Evolutionary conservation across 495 filamentous ascomycete genomes (phyloP).

Genomic region (Talaromyces ruber): DNA sequence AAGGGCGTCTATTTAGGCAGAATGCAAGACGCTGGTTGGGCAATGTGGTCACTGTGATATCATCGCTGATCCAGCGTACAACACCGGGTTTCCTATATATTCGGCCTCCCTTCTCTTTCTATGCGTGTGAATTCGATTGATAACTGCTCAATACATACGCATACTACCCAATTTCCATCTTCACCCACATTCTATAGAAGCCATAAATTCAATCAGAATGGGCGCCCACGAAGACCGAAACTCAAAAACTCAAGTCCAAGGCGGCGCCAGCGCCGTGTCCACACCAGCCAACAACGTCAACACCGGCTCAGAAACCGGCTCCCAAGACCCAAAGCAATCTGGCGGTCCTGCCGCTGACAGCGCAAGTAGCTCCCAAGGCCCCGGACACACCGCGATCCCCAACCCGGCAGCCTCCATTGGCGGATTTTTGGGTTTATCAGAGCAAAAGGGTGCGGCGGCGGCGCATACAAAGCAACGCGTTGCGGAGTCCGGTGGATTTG

Average conservation of each 20-base stretch:
- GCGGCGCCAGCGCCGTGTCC: constrained; percentile 19
- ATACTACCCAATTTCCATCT: background rate
- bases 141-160: background rate
- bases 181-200: background rate
- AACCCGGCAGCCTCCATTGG: constrained; percentile 20
- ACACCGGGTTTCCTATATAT: background rate
- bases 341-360: background rate
- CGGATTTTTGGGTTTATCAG: constrained; percentile 18
- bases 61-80: background rate
- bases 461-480: constrained; percentile 14
- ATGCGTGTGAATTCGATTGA: background rate
- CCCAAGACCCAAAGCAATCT: background rate
- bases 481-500: constrained; percentile 5
- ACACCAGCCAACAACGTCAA: constrained; percentile 29
- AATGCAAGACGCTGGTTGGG: background rate
- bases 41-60: constrained; percentile 5
- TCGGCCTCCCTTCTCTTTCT: background rate
- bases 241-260: constrained; percentile 1
- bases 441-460: constrained; percentile 26
- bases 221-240: constrained; percentile 3
- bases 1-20: background rate
- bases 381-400: constrained; percentile 11
- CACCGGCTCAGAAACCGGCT: constrained; percentile 8
- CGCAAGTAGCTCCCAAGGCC: background rate
- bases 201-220: background rate